Evolutionary conservation across 208 protist genomes (phyloP), one percentile per base, ranked within the genome.

Genomic region (Blastocrithidia nonstop): DNA sequence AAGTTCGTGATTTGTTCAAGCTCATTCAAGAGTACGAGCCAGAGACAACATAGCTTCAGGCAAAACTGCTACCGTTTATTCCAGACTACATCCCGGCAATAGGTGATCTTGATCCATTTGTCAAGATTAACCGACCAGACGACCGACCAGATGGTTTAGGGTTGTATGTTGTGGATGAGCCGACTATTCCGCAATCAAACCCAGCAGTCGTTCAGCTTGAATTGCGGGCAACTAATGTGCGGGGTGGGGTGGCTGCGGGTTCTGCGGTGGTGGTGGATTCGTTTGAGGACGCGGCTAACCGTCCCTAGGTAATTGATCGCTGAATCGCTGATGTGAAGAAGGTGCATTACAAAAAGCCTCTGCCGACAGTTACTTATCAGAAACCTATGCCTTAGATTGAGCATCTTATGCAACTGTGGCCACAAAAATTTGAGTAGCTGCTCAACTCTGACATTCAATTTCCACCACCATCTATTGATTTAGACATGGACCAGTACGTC

Each of bases 71-170:
- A 17, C 94, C 96, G 6, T 99, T 98, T 67, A 95, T 99, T 47
- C 94, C 95, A 3, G 95, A 99, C 40, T 98, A 96, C 71, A 93
- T 98, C 43, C 95, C 96, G 4, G 73, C 96, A 0, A 75, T 98
- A 21, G 96, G 96, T 13, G 94, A 98, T 37, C 79, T 98, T 33
- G 96, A 98, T 57, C 78, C 93, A 0, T 98, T 98, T 50, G 59
- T 97, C 41, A 98, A 98, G 70, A 70, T 98, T n/a, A 72, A 86
- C 13, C 78, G 94, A 4, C 94, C 95, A 6, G 95, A 97, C 55
- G 77, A 66, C 2, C 63, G 77, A 29, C 74, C 80, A 19, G 85
- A 94, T 43, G 84, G 87, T 3, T 61, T 94, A 6, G 95, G 95
- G 29, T 72, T 98, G 5, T 83, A 83, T 50, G 69, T 97, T 11